Evolutionary conservation across 768 basidiomycete genomes (phyloP).

Genomic region (Amanita exitialis): DNA sequence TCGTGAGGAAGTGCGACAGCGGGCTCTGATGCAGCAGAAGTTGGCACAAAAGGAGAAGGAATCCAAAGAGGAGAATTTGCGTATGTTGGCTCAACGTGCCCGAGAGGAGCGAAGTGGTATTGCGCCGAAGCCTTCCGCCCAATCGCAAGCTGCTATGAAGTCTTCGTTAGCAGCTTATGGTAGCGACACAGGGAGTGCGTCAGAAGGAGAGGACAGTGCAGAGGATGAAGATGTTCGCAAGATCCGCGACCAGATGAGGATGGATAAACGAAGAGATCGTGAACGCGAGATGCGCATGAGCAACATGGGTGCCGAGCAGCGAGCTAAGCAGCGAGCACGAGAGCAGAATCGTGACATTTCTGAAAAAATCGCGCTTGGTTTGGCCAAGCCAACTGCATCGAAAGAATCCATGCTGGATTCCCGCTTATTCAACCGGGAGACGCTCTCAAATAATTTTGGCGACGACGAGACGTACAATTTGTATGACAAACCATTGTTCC

Average conservation of each 20-base stretch:
- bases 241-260: constrained; percentile 84
- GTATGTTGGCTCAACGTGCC: constrained; percentile 89
- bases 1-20: constrained; percentile 94
- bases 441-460: constrained; percentile 69
- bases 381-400: constrained; percentile 92
- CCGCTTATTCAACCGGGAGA: constrained; percentile 94
- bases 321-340: constrained; percentile 90
- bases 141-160: constrained; percentile 61
- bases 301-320: constrained; percentile 96
- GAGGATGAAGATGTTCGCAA: constrained; percentile 81
- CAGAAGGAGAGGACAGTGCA: constrained; percentile 38
- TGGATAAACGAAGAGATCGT: constrained; percentile 86
- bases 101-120: constrained; percentile 88
- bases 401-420: constrained; percentile 98
- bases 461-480: constrained; percentile 92
- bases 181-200: constrained; percentile 59
- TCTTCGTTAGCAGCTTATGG: constrained; percentile 81
- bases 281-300: constrained; percentile 98
- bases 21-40: constrained; percentile 96
- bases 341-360: constrained; percentile 99
- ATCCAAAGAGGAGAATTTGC: constrained; percentile 91
- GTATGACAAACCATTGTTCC: constrained; percentile 93
- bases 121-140: constrained; percentile 54
- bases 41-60: constrained; percentile 98
- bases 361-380: constrained; percentile 95